A percentile compares a stretch with the other conserved stretches of the same genome.
phyloP scores from a whole-genome alignment of 169 alveolate genomes.

The Plasmodium billcollinsi region DNA sequence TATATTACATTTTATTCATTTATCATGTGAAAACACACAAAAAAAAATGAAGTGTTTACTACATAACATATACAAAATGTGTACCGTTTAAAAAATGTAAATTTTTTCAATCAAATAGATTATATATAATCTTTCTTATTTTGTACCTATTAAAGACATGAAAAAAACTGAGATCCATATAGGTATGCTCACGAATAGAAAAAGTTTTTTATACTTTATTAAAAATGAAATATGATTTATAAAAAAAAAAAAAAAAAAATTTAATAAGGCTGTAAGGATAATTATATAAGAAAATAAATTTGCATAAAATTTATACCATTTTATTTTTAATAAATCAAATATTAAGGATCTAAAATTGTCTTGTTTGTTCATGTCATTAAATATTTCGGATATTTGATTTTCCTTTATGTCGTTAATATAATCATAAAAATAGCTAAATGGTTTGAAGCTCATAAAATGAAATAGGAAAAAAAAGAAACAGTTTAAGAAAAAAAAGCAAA shows the following conservation, averaged over 20 bases:
- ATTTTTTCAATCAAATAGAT: no score
- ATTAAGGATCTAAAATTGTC: slow-evolving; percentile 17
- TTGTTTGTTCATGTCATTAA: slow-evolving; percentile 1
- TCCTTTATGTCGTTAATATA: slow-evolving; percentile 49
- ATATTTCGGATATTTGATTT: slow-evolving; percentile 23
- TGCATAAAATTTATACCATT: slow-evolving; percentile 31
- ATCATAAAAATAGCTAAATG: slow-evolving; percentile 32
- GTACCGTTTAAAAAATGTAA: no score
- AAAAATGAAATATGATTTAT: slow-evolving; percentile 15
- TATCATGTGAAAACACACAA: no score
- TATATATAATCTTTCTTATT: not conserved
- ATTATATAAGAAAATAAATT: slow-evolving; percentile 43
- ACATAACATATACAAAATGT: no score
- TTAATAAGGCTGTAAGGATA: slow-evolving; percentile 15
- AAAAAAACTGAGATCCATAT: slow-evolving; percentile 20
- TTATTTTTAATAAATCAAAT: slow-evolving; percentile 31
- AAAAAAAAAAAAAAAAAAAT: slow-evolving; percentile 37
- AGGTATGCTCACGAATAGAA: slow-evolving; percentile 29
- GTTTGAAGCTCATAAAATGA: slow-evolving; percentile 35
- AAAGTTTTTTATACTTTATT: slow-evolving; percentile 40
- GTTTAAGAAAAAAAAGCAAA: slow-evolving; percentile 18
- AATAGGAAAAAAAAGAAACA: slow-evolving; percentile 29
- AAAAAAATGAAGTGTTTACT: no score
- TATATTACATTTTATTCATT: not conserved
- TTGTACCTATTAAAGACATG: slow-evolving; percentile 32